Conservation (phyloP, 2,329 filamentous ascomycete genomes). For the Lasiodiplodia gonubiensis region DNA sequence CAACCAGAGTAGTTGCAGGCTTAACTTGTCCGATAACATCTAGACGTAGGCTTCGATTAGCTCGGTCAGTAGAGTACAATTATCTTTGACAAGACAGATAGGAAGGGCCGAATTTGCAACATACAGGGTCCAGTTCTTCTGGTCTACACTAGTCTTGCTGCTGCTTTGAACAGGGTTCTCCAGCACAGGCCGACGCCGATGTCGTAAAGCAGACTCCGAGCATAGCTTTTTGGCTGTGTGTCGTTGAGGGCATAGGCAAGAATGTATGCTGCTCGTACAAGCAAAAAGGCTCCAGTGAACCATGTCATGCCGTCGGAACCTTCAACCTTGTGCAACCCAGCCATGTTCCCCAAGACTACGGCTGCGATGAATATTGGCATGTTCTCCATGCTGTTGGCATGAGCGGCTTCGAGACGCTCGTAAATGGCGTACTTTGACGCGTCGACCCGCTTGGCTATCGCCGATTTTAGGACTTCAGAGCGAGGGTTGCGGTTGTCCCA, state of each 20-base stretch:
- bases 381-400: constrained; percentile 55
- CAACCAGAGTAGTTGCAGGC: too few species aligned
- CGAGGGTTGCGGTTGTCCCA: constrained; percentile 55
- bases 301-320: constrained; percentile 39
- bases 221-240: constrained; percentile 33
- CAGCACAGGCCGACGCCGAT: constrained; percentile 39
- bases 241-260: constrained; percentile 43
- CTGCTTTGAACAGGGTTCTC: constrained; percentile 39
- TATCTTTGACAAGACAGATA: too few species aligned
- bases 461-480: constrained; percentile 40
- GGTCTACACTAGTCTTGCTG: constrained; percentile 33
- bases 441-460: constrained; percentile 46
- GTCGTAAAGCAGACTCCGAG: constrained; percentile 41
- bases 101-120: too few species aligned
- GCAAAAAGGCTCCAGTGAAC: constrained; percentile 46
- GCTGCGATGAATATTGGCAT: constrained; percentile 53
- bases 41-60: too few species aligned
- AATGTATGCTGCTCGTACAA: constrained; percentile 43
- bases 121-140: background rate
- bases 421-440: constrained; percentile 47
- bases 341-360: constrained; percentile 52
- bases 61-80: too few species aligned
- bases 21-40: too few species aligned
- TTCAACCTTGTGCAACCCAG: constrained; percentile 39
- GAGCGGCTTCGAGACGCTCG: constrained; percentile 53